Evolutionary conservation across 2,329 filamentous ascomycete species (phyloP), one percentile per base, ranked within the genome.

Genomic region (Aspergillus oerlinghausenensis): DNA sequence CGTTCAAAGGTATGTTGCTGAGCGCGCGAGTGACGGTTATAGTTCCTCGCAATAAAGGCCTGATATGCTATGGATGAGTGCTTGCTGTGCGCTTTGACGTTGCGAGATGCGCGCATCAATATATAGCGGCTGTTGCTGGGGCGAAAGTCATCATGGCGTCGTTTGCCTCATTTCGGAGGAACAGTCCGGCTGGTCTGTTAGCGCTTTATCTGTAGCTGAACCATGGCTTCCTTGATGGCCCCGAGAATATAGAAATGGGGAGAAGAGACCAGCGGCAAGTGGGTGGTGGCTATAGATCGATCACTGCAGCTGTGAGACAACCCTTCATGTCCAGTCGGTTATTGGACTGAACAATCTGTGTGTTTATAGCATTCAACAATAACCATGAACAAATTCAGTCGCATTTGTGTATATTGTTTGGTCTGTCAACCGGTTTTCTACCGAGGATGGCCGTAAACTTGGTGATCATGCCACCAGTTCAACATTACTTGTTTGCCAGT

Each of bases 181-280:
- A 17, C 5, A 21, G 11, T 47, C 43, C 43, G 43, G 2, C 43
- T 26, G 43, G 17, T 14, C 43, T 47, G 32, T 45, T 43, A 45
- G 28, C 54, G 48, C 54, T 60, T 62, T 8, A 47, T 47, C 21
- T 47, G 21, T 25, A 3, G 25, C 21, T 25, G 43, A 23, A 47
- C 43, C 43, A 47, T 7, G 43, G 40, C 40, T 43, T 43, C 10
- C 8, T 21, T 19, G 40, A 21, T 43, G 40, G 10, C 40, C 21
- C 40, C 21, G n/a, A 11, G n/a, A n/a, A 19, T 19, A 43, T 43
- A 8, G 43, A 23, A 47, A 17, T 47, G 21, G 43, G 19, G 11
- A 47, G 43, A 47, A 47, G 19, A 23, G 43, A 23, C 19, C 19
- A 47, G 40, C 17, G 43, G 21, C 14, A 17, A 35, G 43, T 3